Conservation (phyloP, 352 stramenopile genomes). For the Phytophthora boehmeriae region DNA sequence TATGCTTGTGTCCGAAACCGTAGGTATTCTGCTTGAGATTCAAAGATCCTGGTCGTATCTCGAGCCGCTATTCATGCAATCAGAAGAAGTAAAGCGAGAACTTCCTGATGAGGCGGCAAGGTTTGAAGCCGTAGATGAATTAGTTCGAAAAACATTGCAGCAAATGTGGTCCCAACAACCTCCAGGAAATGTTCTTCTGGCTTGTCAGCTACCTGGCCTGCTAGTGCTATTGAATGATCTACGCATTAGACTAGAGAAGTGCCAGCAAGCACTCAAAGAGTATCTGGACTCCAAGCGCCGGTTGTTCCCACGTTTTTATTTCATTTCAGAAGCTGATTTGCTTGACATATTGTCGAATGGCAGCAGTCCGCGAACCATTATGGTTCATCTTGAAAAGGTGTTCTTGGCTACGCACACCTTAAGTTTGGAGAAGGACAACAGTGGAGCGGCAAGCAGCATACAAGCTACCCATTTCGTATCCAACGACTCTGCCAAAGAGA, state of each 20-base stretch:
- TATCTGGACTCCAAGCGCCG: slow-evolving; percentile 94
- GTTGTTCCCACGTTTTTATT: slow-evolving; percentile 95
- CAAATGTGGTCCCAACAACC: slow-evolving; percentile 77
- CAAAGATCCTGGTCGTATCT: slow-evolving; percentile 96
- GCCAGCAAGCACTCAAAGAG: slow-evolving; percentile 94
- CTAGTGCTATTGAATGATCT: slow-evolving; percentile 79
- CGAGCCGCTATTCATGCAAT: slow-evolving; percentile 94
- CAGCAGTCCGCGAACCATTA: slow-evolving; percentile 84
- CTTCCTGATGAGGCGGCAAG: slow-evolving; percentile 90
- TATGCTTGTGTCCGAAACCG: slow-evolving; percentile 87
- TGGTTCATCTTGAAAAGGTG: slow-evolving; percentile 92
- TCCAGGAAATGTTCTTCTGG: slow-evolving; percentile 71
- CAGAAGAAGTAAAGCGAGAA: slow-evolving; percentile 95
- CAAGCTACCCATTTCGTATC: slow-evolving; percentile 91
- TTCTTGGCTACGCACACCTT: slow-evolving; percentile 73
- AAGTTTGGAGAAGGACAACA: slow-evolving; percentile 56
- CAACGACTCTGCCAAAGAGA: slow-evolving; percentile 88
- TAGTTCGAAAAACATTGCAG: slow-evolving; percentile 67
- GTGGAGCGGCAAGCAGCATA: slow-evolving; percentile 34
- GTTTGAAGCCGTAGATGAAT: slow-evolving; percentile 90
- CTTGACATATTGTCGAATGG: slow-evolving; percentile 96
- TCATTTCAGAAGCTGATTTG: slow-evolving; percentile 94
- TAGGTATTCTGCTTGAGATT: slow-evolving; percentile 90
- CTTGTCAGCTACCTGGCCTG: slow-evolving; percentile 87
- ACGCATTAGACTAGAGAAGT: slow-evolving; percentile 84